Base-by-base conservation (phyloP, 768 basidiomycete genomes). In the Pisolithus orientalis region DNA sequence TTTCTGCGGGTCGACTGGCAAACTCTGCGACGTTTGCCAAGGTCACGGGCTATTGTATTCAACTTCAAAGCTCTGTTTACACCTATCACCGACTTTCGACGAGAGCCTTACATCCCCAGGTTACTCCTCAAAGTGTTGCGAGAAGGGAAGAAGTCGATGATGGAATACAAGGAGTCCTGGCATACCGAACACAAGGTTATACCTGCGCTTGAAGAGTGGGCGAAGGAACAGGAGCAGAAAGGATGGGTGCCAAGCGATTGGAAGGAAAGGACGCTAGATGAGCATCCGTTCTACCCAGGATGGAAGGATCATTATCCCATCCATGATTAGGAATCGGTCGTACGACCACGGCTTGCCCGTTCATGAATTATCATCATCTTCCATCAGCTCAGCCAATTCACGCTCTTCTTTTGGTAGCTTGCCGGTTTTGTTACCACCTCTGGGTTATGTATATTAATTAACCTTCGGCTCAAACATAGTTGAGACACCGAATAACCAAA, bases 351-450 rank as follows among this genome's bases (percentile, higher is more conserved):
- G 10, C 25, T 29, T 44, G 6, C 9, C 1, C 21, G 21, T n/a
- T 27, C 16, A 32, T 47, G 29, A 32, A 10, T 31, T 11, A 17
- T 69, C 62, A 17, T 69, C 62, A 31, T 62, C 67, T 54, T 65
- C 75, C 78, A 87, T 79, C 37, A 96, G 67, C 62, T 93, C 92
- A 37, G 84, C 93, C 21, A 97, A 73, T 66, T 96, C 93, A 21
- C 81, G 76, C 61, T 94, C 92, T 68, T 96, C 94, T 49, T 95
- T 87, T 90, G 9, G 93, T 87, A 94, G 63, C 49, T 73, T 64
- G 29, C 55, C 37, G 61, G 57, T 40, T 55, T 78, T 63, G 32
- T 62, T 58, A 39, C 60, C 59, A 34, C 64, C 63, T 13, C 61
- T 47, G 11, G 61, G 58, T 51, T 65, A 97, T 21, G 95, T 6